phyloP scores from a whole-genome alignment of 768 basidiomycete genomes.

The Psilocybe subaeruginosa region DNA sequence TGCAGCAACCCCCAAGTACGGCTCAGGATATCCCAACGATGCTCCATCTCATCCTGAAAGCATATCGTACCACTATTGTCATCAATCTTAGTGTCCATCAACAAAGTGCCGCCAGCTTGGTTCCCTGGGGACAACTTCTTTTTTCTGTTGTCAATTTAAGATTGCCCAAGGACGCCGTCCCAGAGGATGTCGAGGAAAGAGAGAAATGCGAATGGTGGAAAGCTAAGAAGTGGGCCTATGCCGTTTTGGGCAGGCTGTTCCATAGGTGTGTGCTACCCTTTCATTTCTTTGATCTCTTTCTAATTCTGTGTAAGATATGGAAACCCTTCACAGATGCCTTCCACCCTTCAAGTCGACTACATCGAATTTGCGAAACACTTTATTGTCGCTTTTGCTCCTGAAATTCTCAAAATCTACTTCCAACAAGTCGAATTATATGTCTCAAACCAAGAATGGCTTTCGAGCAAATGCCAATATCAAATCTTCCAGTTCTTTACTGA shows the following conservation, averaged over 20 bases:
- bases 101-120: constrained; percentile 71
- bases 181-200: constrained; percentile 73
- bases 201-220: constrained; percentile 90
- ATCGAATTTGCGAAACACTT: constrained; percentile 77
- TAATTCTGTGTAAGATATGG: constrained; percentile 57
- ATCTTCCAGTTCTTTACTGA: constrained; percentile 87
- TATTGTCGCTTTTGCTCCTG: constrained; percentile 77
- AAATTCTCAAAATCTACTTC: constrained; percentile 83
- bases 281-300: not conserved
- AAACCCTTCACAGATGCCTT: constrained; percentile 85
- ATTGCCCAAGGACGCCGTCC: constrained; percentile 66
- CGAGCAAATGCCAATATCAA: constrained; percentile 82
- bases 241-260: constrained; percentile 78
- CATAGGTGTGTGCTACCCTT: constrained; percentile 49
- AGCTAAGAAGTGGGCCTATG: constrained; percentile 92
- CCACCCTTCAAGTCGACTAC: constrained; percentile 70
- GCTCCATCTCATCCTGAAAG: constrained; percentile 85
- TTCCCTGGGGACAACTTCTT: constrained; percentile 87
- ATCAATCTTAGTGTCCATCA: constrained; percentile 74
- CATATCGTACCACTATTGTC: constrained; percentile 84
- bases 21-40: constrained; percentile 79
- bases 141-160: constrained; percentile 79
- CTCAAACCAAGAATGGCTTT: constrained; percentile 76
- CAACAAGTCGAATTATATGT: constrained; percentile 72
- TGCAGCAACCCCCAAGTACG: constrained; percentile 62